phyloP scores from a whole-genome alignment of 2,329 filamentous ascomycete genomes.

The Rhinocladiella mackenziei region DNA sequence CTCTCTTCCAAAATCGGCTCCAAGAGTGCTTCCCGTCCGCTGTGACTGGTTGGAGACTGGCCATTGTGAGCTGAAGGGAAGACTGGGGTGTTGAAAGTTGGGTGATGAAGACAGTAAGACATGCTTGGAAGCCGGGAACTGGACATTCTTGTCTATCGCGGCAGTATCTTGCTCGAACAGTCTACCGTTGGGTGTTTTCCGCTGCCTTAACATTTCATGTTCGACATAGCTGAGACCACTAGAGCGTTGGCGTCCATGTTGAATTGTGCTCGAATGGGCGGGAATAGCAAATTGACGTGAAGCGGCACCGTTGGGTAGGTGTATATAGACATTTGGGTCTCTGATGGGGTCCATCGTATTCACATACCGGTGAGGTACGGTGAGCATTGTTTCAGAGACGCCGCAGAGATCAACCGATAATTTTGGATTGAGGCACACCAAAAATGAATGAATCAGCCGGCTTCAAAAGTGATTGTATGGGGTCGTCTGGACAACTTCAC shows the following conservation, averaged over 20 bases:
- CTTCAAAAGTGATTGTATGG: slow-evolving; percentile 15
- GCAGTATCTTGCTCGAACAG: slow-evolving; percentile 85
- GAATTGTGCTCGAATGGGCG: slow-evolving; percentile 7
- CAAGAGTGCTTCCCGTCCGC: background rate
- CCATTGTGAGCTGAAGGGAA: slow-evolving; percentile 33
- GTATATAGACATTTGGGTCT: slow-evolving; percentile 16
- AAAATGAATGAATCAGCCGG: slow-evolving; percentile 12
- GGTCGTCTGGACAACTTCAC: slow-evolving; percentile 13
- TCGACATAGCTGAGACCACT: slow-evolving; percentile 39
- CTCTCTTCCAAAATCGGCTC: slow-evolving; percentile 11
- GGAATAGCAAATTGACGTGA: slow-evolving; percentile 28
- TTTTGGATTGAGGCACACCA: too few species aligned
- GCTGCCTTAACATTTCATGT: slow-evolving; percentile 65
- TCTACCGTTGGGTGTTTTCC: slow-evolving; percentile 93
- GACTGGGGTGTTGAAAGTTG: slow-evolving; percentile 13
- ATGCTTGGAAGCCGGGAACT: slow-evolving; percentile 76
- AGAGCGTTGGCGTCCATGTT: slow-evolving; percentile 15
- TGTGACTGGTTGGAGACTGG: slow-evolving; percentile 29
- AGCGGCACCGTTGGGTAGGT: slow-evolving; percentile 9
- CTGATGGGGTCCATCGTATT: slow-evolving; percentile 20
- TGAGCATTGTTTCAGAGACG: slow-evolving; percentile 17
- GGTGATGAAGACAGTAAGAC: slow-evolving; percentile 65
- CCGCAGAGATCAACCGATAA: background rate
- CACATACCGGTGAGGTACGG: slow-evolving; percentile 11
- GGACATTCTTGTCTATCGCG: slow-evolving; percentile 65